Base-by-base conservation (phyloP, 148 eudicot species). In the Pharnaceum exiguum region DNA sequence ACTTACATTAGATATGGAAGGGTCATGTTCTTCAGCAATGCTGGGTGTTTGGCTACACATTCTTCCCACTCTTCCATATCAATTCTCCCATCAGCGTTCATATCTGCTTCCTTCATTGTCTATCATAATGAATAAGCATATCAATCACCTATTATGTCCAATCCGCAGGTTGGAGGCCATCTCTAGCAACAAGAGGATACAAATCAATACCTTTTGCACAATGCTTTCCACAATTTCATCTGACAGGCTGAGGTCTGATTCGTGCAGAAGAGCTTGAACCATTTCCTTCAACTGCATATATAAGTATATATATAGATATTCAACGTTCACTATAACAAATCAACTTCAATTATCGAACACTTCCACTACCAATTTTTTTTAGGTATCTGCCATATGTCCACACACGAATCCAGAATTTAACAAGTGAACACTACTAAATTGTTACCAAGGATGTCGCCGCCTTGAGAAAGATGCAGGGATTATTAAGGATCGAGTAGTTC, bases 1-100 rank as follows among this genome's bases (percentile, higher is more conserved):
- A 63, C 65, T 56, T 48, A 74, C 78, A 51, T 69, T 17, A 74
- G 38, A 48, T 64, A 69, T 1, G 74, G 78, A 52, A 74, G 70
- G 24, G 78, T 74, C 78, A 74, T 74, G 49, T 74, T 74, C 60
- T 69, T 74, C 31, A 74, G 45, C 57, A 74, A 19, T 29, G 60
- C 52, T n/a, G 78, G 78, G 44, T 69, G 58, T 10, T 69, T 68
- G 3, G 53, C 52, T 21, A 59, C 74, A 51, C 57, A 69, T 17
- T 74, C 66, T 59, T 59, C 62, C 78, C 78, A 74, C 28, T 74
- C 78, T 53, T 74, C 74, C 55, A 52, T 44, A 45, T 74, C 78
- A 4, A 74, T 74, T 60, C 55, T 69, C 15, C 69, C 74, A 53
- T 74, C 78, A 13, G 58, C 63, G 23, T 69, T 74, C 10, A 17